Conservation (phyloP, 805 yeast genomes). For the Metschnikowia sp. region DNA sequence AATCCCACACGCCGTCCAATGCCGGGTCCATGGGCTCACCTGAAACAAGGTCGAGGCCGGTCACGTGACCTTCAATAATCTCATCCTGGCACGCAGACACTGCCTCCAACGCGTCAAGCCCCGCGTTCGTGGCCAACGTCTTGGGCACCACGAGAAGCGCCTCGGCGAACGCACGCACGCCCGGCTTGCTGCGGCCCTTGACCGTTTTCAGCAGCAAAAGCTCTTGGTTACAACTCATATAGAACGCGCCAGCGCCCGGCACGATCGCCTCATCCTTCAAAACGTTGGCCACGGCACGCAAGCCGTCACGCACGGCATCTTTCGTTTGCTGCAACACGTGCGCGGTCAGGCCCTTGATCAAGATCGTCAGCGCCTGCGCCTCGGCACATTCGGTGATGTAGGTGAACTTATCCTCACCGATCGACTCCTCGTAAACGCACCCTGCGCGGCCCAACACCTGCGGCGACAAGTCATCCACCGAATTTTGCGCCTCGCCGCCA, state of each 20-base stretch:
- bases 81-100: slow-evolving; percentile 88
- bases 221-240: slow-evolving; percentile 74
- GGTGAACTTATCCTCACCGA: slow-evolving; percentile 97
- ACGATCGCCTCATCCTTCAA: slow-evolving; percentile 79
- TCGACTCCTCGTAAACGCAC: slow-evolving; percentile 81
- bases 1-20: slow-evolving; percentile 94
- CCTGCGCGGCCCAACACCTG: slow-evolving; percentile 85
- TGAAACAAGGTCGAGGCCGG: slow-evolving; percentile 84
- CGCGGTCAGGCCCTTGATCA: slow-evolving; percentile 90
- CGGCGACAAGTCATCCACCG: slow-evolving; percentile 88
- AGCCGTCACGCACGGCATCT: slow-evolving; percentile 96
- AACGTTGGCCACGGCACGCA: slow-evolving; percentile 90
- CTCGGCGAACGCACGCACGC: slow-evolving; percentile 91
- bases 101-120: slow-evolving; percentile 88
- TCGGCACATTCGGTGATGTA: slow-evolving; percentile 86
- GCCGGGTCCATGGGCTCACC: slow-evolving; percentile 97
- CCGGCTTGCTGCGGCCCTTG: slow-evolving; percentile 85
- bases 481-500: slow-evolving; percentile 97
- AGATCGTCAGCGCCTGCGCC: slow-evolving; percentile 87
- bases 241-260: slow-evolving; percentile 98
- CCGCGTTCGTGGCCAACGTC: slow-evolving; percentile 87
- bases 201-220: slow-evolving; percentile 51
- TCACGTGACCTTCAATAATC: slow-evolving; percentile 71
- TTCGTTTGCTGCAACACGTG: slow-evolving; percentile 88
- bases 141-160: slow-evolving; percentile 89